phyloP scores from a whole-genome alignment of 257 asterid genomes.

The Lantana camara region DNA sequence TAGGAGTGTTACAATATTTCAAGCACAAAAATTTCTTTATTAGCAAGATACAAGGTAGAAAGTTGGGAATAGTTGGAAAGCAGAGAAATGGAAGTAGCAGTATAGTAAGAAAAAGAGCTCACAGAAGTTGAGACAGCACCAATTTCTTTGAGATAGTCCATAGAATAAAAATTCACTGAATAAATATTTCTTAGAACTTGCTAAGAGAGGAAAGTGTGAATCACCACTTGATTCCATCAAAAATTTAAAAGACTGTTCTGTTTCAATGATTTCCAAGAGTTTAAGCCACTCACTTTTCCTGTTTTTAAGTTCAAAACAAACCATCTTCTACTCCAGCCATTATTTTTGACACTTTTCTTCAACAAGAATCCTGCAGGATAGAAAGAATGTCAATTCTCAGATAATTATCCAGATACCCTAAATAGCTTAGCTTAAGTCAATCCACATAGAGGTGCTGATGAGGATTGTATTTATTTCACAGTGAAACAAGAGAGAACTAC shows the following conservation, averaged over 20 bases:
- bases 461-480: neutral
- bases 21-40: neutral
- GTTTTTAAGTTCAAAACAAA: conserved; percentile 83
- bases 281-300: conserved; percentile 60
- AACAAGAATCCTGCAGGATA: conserved; percentile 58
- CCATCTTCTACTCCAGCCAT: conserved; percentile 85
- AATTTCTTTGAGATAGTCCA: neutral
- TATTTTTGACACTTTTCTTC: conserved; percentile 73
- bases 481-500: neutral
- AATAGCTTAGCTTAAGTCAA: neutral
- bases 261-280: conserved; percentile 5
- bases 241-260: neutral
- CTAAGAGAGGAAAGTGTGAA: neutral
- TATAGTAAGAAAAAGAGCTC: neutral
- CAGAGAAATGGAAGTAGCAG: neutral
- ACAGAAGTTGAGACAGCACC: neutral
- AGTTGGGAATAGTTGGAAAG: neutral
- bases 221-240: neutral
- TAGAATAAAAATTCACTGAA: neutral
- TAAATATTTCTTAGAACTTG: too few relatives aligned
- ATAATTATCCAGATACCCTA: neutral
- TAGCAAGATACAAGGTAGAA: neutral
- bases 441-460: neutral
- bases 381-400: conserved; percentile 2
- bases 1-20: neutral